Base-by-base conservation (phyloP, 78 protist species). In the Thecamonas trahens region DNA sequence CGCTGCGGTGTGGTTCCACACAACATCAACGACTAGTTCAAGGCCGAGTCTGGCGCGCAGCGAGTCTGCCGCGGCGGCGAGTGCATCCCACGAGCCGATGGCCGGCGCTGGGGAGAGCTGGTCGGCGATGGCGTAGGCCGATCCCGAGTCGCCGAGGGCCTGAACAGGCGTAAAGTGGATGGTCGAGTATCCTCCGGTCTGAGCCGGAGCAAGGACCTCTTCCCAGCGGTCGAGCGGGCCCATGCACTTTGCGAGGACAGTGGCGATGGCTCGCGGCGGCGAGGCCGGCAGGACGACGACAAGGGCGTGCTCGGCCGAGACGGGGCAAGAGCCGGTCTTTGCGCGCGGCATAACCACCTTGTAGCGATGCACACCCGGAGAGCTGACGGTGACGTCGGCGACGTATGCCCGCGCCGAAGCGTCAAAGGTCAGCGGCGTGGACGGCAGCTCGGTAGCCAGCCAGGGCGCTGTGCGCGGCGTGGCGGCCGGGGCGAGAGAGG, bases 1-100 rank as follows among this genome's bases (percentile, higher is more conserved):
- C 31, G 31, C 28, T 9, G 97, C 82, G 15, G 92, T 85, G 71
- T 93, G 97, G 65, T 89, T 93, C 88, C 78, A 84, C 37, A 93
- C 91, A 22, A 90, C 70, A 60, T 93, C 97, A 28, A 76, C 77
- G 72, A 84, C 58, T 5, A 26, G 6, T 59, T 4, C 9, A 38
- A 4, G 52, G 9, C 49, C 45, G 2, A 24, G 29, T 59, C 39
- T 47, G n/a, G 47, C 22, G 9, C 4, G 52, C 20, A 1, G 39
- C 1, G 14, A 45, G 18, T 8, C 31, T n/a, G 15, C 5, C 18
- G 61, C 37, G 5, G 8, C 17, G 24, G 45, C 26, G 54, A 44
- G 40, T 39, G 42, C 11, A 4, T 42, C 58, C 38, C 26, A 9
- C 53, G 1, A 58, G 34, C 26, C 14, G 42, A n/a, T 1, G 22